Conservation (phyloP, 1,284 basidiomycete species). For the Pyrrhoderma lamaoense region DNA sequence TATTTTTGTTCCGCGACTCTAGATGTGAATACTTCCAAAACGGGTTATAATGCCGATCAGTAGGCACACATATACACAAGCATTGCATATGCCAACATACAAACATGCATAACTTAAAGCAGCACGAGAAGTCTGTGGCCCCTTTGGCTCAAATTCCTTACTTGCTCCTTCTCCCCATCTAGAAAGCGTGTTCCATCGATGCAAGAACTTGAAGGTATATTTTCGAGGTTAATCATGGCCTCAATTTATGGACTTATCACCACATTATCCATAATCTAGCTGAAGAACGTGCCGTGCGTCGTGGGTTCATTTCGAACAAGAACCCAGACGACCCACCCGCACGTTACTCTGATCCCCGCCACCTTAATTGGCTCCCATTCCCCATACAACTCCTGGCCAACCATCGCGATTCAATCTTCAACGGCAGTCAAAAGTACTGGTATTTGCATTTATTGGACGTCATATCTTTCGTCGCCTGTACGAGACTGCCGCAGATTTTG, state of each 20-base stretch:
- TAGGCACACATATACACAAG: not conserved
- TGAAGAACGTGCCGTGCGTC: slow-evolving; percentile 14
- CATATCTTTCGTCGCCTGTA: slow-evolving; percentile 12
- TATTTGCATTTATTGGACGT: slow-evolving; percentile 16
- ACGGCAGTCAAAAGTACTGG: slow-evolving; percentile 10
- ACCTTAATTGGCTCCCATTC: slow-evolving; percentile 13
- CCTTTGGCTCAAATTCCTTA: too few species aligned
- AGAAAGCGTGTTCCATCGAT: not conserved
- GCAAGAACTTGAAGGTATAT: slow-evolving; percentile 14
- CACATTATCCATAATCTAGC: not conserved
- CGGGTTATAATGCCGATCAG: not conserved
- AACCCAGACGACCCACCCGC: slow-evolving; percentile 14
- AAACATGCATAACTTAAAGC: too few species aligned
- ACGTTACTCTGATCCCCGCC: slow-evolving; percentile 10
- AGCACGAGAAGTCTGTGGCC: too few species aligned
- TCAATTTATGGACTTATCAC: not conserved
- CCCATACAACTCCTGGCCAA: slow-evolving; percentile 13
- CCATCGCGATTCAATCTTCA: slow-evolving; percentile 12
- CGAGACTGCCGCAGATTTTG: slow-evolving; percentile 9
- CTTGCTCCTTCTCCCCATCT: not conserved
- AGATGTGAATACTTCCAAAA: too few species aligned
- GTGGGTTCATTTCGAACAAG: slow-evolving; percentile 14
- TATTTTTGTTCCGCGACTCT: too few species aligned
- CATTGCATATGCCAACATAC: too few species aligned
- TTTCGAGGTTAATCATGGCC: not conserved